Evolutionary conservation across 148 eudicot genomes (phyloP), one percentile per base, ranked within the genome.

Genomic region (Talinum fruticosum): DNA sequence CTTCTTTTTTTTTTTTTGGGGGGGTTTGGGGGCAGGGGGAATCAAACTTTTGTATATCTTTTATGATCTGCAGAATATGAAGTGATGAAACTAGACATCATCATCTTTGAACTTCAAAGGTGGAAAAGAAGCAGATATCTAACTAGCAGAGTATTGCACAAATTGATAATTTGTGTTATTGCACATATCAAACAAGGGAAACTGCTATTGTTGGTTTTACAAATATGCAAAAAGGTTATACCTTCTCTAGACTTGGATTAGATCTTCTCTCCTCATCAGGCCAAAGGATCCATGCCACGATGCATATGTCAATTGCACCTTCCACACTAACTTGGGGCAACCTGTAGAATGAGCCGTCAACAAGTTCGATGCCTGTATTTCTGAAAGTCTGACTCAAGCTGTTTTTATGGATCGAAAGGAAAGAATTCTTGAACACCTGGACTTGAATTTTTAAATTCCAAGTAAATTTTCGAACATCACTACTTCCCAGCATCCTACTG

Each of bases 261-360:
- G 99, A 93, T 83, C 90, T 93, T 82, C 85, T 87, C 85, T 90
- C 97, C 82, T 96, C 99, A 77, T 96, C 99, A 71, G 99, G 99
- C 92, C 97, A 96, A 84, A 96, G 93, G 76, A 91, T 91, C 99
- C 99, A 96, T 30, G 97, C 84, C 38, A 88, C 93, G 53, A 93
- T 78, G 76, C 89, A 84, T 78, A 91, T 23, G 84, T 96, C 99
- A 72, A 96, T 82, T 49, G 78, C 94, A 87, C 81, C 82, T 79
- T 83, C 78, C 75, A 90, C 72, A 26, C 61, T 78, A 80, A 89
- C 61, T 8, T 88, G 85, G 32, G 88, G 79, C 74, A 93, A 71
- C 81, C 84, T 74, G 82, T 88, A 85, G 77, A 85, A 90, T 4
- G 83, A 84, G 78, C 91, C 89, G 33, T 96, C 97, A 79, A 88